These are phyloP conservation scores for Theileria equi DNA, from an alignment of 169 alveolate species.

Conservation along the genomic window DNA sequence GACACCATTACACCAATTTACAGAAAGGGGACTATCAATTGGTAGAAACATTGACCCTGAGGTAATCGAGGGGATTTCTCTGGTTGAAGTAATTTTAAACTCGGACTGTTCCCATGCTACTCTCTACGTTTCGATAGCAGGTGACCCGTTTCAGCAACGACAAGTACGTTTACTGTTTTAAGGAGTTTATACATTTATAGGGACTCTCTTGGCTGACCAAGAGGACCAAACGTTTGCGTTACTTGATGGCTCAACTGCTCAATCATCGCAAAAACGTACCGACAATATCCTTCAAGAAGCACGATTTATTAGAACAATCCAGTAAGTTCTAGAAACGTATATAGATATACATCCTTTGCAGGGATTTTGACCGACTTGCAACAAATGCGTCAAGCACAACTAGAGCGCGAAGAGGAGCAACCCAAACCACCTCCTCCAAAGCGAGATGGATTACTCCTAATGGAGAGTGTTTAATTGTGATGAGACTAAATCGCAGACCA, in stretches of 20 bases:
- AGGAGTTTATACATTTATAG: not conserved
- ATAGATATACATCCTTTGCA: no score
- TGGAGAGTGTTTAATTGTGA: no score
- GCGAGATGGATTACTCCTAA: no score
- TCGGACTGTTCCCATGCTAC: conserved; percentile 61
- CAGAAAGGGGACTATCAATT: conserved; percentile 25
- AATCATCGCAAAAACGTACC: conserved; percentile 57
- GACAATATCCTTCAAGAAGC: conserved; percentile 30
- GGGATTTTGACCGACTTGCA: conserved; percentile 27
- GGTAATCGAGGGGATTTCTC: conserved; percentile 30
- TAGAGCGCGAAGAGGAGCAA: no score
- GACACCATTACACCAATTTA: not conserved
- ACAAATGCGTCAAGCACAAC: no score
- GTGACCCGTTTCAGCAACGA: conserved; percentile 58
- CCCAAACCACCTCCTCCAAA: no score
- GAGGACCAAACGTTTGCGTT: conserved; percentile 41
- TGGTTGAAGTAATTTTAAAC: conserved; percentile 36
- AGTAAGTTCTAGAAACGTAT: conserved; percentile 29
- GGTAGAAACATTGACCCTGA: conserved; percentile 46
- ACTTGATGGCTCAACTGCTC: conserved; percentile 42
- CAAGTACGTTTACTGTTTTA: conserved; percentile 21
- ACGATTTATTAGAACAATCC: conserved; percentile 37
- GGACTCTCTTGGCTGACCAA: conserved; percentile 54
- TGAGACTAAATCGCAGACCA: no score
- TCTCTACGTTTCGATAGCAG: conserved; percentile 38